Conservation (phyloP, 2,329 filamentous ascomycete genomes). For the Colletotrichum sp. region DNA sequence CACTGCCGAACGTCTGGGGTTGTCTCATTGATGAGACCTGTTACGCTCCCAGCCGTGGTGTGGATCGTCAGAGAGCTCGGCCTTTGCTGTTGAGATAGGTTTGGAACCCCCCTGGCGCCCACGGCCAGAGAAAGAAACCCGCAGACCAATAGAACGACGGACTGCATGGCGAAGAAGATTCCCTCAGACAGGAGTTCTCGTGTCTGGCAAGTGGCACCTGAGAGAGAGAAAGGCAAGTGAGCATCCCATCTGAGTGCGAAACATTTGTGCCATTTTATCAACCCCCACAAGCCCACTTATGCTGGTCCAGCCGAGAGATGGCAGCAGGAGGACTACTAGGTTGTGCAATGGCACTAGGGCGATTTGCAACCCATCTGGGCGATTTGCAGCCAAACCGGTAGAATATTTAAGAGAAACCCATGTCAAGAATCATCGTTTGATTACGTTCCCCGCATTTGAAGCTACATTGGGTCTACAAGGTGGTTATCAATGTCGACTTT, state of each 20-base stretch:
- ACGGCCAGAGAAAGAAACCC: not conserved
- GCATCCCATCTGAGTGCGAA: not conserved
- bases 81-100: not conserved
- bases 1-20: conserved; percentile 1
- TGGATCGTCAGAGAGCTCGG: not conserved
- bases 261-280: not conserved
- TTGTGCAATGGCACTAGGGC: not conserved
- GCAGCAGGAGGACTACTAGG: not conserved
- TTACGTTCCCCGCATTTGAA: not conserved
- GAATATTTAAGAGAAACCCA: not conserved
- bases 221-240: not conserved
- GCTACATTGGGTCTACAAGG: not conserved
- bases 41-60: not conserved
- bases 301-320: not conserved
- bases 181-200: not conserved
- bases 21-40: not conserved
- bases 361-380: not conserved
- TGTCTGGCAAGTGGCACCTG: not conserved
- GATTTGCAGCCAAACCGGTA: not conserved
- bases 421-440: not conserved
- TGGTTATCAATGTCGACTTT: not conserved
- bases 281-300: not conserved
- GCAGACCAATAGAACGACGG: not conserved
- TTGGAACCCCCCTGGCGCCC: not conserved
- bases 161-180: not conserved